Evolutionary conservation across 2,329 filamentous ascomycete species (phyloP).

Genomic region (Ascochyta koolunga): DNA sequence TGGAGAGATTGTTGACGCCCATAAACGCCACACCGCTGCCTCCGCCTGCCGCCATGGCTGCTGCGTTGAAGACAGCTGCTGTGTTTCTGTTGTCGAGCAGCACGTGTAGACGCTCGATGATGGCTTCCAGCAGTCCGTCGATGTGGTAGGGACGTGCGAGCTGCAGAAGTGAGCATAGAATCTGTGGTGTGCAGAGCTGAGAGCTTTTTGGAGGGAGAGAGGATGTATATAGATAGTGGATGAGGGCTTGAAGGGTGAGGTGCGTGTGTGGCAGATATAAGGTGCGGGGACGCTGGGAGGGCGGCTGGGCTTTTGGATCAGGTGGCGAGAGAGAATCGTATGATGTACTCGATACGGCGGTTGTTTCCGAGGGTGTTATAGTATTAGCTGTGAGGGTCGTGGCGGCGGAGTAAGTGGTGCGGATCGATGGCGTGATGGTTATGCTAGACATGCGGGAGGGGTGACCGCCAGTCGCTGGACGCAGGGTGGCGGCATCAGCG

Average conservation of each 20-base stretch:
- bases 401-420: constrained; percentile 54
- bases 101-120: constrained; percentile 87
- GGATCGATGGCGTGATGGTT: constrained; percentile 77
- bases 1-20: constrained; percentile 36
- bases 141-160: constrained; percentile 91
- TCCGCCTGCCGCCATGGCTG: constrained; percentile 95
- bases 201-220: constrained; percentile 78
- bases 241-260: constrained; percentile 84
- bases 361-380: constrained; percentile 43
- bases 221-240: constrained; percentile 94
- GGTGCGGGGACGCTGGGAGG: constrained; percentile 76
- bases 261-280: constrained; percentile 93
- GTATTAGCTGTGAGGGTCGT: constrained; percentile 52
- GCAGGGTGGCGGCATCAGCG: constrained; percentile 75
- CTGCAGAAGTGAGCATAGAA: constrained; percentile 92
- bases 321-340: constrained; percentile 56
- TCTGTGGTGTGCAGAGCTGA: constrained; percentile 87
- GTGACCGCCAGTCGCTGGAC: constrained; percentile 63
- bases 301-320: constrained; percentile 59
- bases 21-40: constrained; percentile 78
- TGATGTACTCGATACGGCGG: constrained; percentile 50
- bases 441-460: constrained; percentile 78
- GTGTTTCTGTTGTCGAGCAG: constrained; percentile 92
- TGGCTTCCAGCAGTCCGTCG: constrained; percentile 88
- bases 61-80: constrained; percentile 96